Base-by-base conservation (phyloP, 805 yeast genomes). In the Diddensiella santjacobensis region DNA sequence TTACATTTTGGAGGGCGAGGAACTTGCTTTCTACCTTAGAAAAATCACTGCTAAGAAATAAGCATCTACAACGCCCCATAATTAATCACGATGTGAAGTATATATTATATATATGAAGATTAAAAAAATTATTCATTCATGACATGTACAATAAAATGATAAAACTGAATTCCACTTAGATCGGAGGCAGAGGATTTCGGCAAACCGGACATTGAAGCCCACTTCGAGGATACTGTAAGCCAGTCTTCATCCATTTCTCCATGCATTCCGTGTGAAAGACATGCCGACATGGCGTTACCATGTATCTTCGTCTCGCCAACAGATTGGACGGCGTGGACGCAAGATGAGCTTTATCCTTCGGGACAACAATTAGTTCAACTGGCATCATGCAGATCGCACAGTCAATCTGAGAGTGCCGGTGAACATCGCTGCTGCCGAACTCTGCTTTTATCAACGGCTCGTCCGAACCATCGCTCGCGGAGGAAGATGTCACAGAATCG, bases 1-100 rank as follows among this genome's bases (percentile, higher is more conserved):
- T 79, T 93, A 93, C 95, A 85, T 93, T 79, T 87, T 93, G 75
- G 99, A 93, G 83, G 99, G 99, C 80, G 99, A 93, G 76, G 99
- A 93, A 81, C 88, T 93, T 78, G 98, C 98, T 75, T 93, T 93
- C 95, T 93, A 93, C 96, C 84, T 93, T 77, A 89, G 96, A 85
- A 91, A 96, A 88, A 82, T 93, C 79, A 83, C 96, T 76, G 95
- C 96, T 74, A 91, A 93, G 90, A 93, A 91, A 86, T 91, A 89
- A 84, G 66, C 45, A 40, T 4, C 45, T 35, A 15, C 15, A 35
- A 35, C 20, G 8, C 20, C 15, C 8, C 13, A 8, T 35, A 35
- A 35, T 13, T 8, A 35, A 13, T 26, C 31, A 26, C 31, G 31
- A 26, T 26, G 31, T 35, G 38, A n/a, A 35, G 38, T 35, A 35